Percentiles rank a stretch among this genome's conserved stretches.
Conservation (phyloP, 192 early-diverging fungal genomes). For the Mortierella antarctica region DNA sequence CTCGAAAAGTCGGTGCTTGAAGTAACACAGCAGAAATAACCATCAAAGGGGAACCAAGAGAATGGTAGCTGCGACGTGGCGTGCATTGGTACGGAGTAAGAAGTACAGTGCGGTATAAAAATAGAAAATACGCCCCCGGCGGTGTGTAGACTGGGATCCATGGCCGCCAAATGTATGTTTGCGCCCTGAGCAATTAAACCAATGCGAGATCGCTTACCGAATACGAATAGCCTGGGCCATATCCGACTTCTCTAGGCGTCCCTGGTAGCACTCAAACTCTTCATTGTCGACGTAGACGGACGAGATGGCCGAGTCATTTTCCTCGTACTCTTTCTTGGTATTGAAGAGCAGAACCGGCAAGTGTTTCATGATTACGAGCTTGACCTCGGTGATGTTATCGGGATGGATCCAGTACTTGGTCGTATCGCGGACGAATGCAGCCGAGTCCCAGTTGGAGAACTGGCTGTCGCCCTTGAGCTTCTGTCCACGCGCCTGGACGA, state of each 20-base stretch:
- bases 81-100: background rate
- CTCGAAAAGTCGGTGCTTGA: too few species aligned
- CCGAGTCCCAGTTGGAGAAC: conserved; percentile 47
- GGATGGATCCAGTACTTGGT: conserved; percentile 97
- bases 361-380: conserved; percentile 89
- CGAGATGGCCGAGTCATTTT: conserved; percentile 90
- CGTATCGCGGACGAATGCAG: conserved; percentile 70
- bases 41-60: background rate
- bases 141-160: too few species aligned
- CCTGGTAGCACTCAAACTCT: conserved; percentile 87
- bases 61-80: background rate
- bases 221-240: conserved; percentile 92
- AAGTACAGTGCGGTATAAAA: background rate
- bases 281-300: conserved; percentile 95
- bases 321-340: conserved; percentile 62
- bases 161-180: too few species aligned
- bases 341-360: conserved; percentile 92
- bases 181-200: background rate
- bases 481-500: conserved; percentile 50
- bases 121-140: background rate
- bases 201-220: conserved; percentile 54
- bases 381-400: conserved; percentile 95
- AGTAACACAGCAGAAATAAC: background rate
- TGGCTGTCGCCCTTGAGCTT: conserved; percentile 34
- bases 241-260: conserved; percentile 87